Evolutionary conservation across 2,329 filamentous ascomycete genomes (phyloP).

Genomic region (Nothophaeocryptopus gaeumannii): DNA sequence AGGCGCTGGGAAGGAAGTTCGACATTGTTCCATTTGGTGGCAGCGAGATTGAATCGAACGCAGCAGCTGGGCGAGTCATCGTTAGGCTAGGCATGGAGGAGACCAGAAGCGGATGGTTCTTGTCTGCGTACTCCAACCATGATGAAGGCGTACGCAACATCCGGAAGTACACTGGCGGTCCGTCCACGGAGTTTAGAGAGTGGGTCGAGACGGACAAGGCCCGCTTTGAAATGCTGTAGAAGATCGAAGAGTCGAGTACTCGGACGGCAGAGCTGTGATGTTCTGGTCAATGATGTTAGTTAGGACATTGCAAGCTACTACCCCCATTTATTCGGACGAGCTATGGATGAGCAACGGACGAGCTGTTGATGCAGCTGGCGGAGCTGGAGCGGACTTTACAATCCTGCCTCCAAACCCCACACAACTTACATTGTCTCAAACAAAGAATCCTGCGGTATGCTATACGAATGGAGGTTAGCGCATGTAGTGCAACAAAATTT

Average conservation of each 20-base stretch:
- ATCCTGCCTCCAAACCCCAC: no score
- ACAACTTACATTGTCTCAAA: no score
- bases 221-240: conserved; percentile 9
- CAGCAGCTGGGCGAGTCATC: not conserved
- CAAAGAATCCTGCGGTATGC: no score
- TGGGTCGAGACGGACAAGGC: conserved; percentile 35
- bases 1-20: conserved; percentile 35
- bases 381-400: no score
- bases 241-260: no score
- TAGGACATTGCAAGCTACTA: no score
- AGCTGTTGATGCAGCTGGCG: no score
- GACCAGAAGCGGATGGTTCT: not conserved
- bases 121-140: conserved; percentile 5
- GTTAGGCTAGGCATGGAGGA: not conserved
- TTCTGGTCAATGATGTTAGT: no score
- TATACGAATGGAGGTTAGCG: conserved; percentile 9
- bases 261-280: no score
- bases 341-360: no score
- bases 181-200: conserved; percentile 33
- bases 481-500: not conserved
- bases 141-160: conserved; percentile 32
- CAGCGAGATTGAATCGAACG: not conserved
- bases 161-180: conserved; percentile 33
- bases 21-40: conserved; percentile 8
- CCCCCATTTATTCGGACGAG: no score